Conservation (phyloP, 768 basidiomycete genomes). For the Brasilioporus rufonigricans region DNA sequence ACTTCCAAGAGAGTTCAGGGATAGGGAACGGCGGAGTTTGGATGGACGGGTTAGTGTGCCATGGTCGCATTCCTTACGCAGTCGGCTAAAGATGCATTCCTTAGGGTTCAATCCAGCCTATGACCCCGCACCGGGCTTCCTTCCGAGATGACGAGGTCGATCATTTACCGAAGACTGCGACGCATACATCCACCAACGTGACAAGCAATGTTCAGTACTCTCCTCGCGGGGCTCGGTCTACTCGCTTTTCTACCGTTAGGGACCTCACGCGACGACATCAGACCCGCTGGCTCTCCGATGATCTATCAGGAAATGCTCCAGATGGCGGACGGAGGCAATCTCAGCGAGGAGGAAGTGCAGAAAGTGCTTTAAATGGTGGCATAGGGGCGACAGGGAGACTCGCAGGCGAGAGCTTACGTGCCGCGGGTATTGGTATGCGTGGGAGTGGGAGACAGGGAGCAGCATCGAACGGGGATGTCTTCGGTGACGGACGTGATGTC, state of each 20-base stretch:
- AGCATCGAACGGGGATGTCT: constrained; percentile 36
- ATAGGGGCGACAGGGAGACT: constrained; percentile 49
- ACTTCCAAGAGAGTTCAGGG: constrained; percentile 49
- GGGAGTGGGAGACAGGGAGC: constrained; percentile 27
- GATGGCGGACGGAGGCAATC: constrained; percentile 51
- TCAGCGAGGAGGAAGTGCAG: constrained; percentile 65
- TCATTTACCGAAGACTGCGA: constrained; percentile 25
- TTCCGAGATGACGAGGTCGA: constrained; percentile 25
- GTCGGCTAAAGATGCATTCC: constrained; percentile 3
- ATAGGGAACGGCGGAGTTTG: constrained; percentile 33
- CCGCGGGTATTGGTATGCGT: constrained; percentile 60
- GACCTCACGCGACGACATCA: constrained; percentile 50
- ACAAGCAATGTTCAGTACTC: constrained; percentile 26
- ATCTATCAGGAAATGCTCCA: constrained; percentile 31
- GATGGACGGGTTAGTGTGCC: constrained; percentile 41
- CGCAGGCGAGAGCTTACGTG: constrained; percentile 65
- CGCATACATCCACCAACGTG: constrained; percentile 20
- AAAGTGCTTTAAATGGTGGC: constrained; percentile 52
- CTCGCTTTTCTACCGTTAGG: constrained; percentile 46
- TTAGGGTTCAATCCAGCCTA: constrained; percentile 37
- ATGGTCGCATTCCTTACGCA: neutral
- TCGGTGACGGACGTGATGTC: constrained; percentile 25
- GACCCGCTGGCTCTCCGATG: constrained; percentile 54
- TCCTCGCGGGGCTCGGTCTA: constrained; percentile 29
- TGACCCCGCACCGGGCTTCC: constrained; percentile 36